These are phyloP conservation scores for Carex cristatella DNA, from an alignment of 176 grass and related monocot genomes.

Conservation along the genomic window DNA sequence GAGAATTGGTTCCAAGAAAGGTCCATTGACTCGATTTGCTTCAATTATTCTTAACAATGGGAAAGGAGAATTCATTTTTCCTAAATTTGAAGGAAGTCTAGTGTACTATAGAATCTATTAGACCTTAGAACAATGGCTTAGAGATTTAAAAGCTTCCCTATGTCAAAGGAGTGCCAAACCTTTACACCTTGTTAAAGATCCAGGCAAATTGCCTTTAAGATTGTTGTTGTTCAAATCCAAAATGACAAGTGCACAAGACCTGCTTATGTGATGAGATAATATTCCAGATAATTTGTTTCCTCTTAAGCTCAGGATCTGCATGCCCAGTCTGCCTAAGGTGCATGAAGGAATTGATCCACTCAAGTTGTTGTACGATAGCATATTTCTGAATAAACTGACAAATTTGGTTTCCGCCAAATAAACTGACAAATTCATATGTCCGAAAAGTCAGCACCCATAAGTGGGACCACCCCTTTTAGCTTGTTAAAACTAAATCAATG, in stretches of 20 bases:
- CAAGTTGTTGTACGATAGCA: no score
- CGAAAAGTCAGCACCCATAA: not conserved
- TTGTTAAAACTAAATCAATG: conserved; percentile 1
- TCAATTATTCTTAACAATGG: no score
- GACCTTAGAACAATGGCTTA: not conserved
- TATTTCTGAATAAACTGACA: no score
- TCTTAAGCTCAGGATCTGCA: not conserved
- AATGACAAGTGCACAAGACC: not conserved
- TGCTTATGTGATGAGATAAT: not conserved
- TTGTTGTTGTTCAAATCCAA: conserved; percentile 27
- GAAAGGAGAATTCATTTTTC: no score
- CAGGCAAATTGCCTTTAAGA: not conserved
- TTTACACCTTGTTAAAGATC: conserved; percentile 20
- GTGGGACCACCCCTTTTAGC: not conserved
- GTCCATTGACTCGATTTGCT: no score
- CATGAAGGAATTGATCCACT: not conserved
- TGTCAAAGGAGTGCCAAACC: not conserved
- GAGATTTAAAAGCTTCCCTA: not conserved
- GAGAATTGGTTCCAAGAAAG: no score
- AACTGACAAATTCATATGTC: not conserved
- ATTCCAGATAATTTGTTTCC: conserved; percentile 27
- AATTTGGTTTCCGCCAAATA: not conserved
- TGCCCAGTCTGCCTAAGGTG: accelerated
- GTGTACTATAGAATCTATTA: no score
- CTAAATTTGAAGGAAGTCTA: no score